Conservation (phyloP, 805 yeast genomes). For the Metschnikowia matae region DNA sequence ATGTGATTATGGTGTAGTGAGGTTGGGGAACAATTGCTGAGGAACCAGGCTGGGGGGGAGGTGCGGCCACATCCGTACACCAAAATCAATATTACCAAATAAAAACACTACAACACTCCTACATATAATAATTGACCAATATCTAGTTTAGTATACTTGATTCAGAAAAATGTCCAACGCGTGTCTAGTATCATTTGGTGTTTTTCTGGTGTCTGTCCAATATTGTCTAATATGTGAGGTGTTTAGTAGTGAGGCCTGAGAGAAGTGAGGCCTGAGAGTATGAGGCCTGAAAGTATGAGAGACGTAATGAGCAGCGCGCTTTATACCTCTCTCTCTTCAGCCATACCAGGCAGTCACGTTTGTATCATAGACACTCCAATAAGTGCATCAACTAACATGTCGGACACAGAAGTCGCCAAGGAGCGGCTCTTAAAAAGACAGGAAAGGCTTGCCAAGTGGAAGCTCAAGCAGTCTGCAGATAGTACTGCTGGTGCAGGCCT, state of each 20-base stretch:
- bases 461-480: constrained; percentile 42
- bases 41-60: not conserved
- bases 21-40: not conserved
- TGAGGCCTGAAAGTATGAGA: too few species aligned
- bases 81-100: not conserved
- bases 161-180: too few species aligned
- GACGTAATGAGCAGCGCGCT: too few species aligned
- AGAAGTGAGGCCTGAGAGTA: too few species aligned
- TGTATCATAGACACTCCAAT: not conserved
- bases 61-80: not conserved
- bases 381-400: constrained; percentile 15
- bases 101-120: too few species aligned
- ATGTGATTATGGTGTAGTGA: not conserved
- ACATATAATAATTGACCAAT: too few species aligned
- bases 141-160: too few species aligned
- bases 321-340: not conserved
- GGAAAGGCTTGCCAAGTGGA: constrained; percentile 59
- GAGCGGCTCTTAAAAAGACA: constrained; percentile 42
- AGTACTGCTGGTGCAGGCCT: not conserved
- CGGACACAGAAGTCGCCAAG: constrained; percentile 16
- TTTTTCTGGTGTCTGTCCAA: too few species aligned
- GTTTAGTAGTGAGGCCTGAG: too few species aligned
- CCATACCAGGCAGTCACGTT: constrained; percentile 1
- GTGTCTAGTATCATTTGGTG: too few species aligned
- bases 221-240: too few species aligned